A percentile compares a stretch with the other conserved stretches of the same genome.
These are phyloP conservation scores for Jamesozyma hellenica DNA, from an alignment of 805 yeast species.

Conservation along the genomic window DNA sequence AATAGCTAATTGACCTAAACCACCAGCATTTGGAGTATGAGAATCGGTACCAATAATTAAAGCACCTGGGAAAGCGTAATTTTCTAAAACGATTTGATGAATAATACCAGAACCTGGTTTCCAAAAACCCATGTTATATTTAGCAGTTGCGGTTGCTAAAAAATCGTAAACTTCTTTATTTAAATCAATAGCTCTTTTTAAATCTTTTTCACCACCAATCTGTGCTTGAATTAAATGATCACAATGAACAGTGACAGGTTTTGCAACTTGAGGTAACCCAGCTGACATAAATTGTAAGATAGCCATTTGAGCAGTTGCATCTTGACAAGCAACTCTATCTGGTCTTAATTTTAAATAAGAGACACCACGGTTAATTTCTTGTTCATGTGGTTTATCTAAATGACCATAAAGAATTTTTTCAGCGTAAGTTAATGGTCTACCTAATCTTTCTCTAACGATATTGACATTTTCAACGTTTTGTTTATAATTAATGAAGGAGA, in stretches of 20 bases:
- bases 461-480: conserved; percentile 79
- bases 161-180: conserved; percentile 94
- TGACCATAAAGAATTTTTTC: conserved; percentile 94
- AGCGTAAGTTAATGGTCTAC: conserved; percentile 87
- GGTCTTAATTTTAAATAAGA: conserved; percentile 92
- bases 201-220: conserved; percentile 78
- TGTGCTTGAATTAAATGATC: conserved; percentile 97
- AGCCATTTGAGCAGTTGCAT: conserved; percentile 98
- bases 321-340: conserved; percentile 97
- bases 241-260: conserved; percentile 94
- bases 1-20: conserved; percentile 93
- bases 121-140: conserved; percentile 97
- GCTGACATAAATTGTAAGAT: conserved; percentile 93
- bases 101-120: conserved; percentile 98
- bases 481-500: conserved; percentile 85
- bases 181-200: conserved; percentile 74
- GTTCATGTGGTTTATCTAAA: conserved; percentile 84
- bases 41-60: conserved; percentile 95
- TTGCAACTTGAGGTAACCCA: conserved; percentile 82
- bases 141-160: conserved; percentile 80
- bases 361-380: conserved; percentile 76
- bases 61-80: conserved; percentile 96
- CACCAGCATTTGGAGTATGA: conserved; percentile 98
- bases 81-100: conserved; percentile 93
- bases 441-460: conserved; percentile 70